Conservation (phyloP, 805 yeast species). For the Priceomyces carsonii region DNA sequence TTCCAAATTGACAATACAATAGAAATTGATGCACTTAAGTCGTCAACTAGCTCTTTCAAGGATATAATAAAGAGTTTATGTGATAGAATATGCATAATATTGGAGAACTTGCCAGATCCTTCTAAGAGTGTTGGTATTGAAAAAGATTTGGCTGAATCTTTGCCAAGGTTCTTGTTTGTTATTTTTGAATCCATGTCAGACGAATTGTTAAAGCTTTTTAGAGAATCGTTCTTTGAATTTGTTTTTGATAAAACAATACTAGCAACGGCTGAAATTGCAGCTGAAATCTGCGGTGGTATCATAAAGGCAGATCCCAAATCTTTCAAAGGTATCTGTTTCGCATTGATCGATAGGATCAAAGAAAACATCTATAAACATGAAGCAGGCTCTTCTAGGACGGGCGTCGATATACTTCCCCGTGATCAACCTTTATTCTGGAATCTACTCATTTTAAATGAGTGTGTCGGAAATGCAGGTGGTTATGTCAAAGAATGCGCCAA, state of each 20-base stretch:
- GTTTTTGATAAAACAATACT: slow-evolving; percentile 59
- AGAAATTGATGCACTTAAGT: slow-evolving; percentile 59
- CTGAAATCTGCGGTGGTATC: slow-evolving; percentile 71
- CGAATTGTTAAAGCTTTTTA: slow-evolving; percentile 48
- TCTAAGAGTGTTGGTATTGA: slow-evolving; percentile 54
- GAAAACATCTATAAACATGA: slow-evolving; percentile 73
- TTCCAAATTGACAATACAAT: slow-evolving; percentile 44
- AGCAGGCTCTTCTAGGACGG: slow-evolving; percentile 75
- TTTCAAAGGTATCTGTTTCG: slow-evolving; percentile 43
- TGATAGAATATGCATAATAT: slow-evolving; percentile 57
- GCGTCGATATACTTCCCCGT: slow-evolving; percentile 67
- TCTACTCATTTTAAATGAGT: slow-evolving; percentile 66
- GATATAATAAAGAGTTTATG: slow-evolving; percentile 57
- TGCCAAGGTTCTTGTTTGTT: slow-evolving; percentile 38
- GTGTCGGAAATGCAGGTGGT: slow-evolving; percentile 66
- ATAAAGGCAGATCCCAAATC: slow-evolving; percentile 60
- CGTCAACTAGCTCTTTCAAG: slow-evolving; percentile 72
- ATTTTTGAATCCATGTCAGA: slow-evolving; percentile 62
- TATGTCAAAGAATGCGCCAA: slow-evolving; percentile 43
- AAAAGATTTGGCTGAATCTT: slow-evolving; percentile 36
- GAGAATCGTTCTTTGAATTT: slow-evolving; percentile 53
- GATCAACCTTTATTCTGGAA: slow-evolving; percentile 78
- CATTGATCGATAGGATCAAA: slow-evolving; percentile 53
- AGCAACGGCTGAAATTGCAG: slow-evolving; percentile 64
- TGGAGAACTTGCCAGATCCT: slow-evolving; percentile 70